Conservation (phyloP, 305 asterid genomes). For the Fraxinus angustifolia region DNA sequence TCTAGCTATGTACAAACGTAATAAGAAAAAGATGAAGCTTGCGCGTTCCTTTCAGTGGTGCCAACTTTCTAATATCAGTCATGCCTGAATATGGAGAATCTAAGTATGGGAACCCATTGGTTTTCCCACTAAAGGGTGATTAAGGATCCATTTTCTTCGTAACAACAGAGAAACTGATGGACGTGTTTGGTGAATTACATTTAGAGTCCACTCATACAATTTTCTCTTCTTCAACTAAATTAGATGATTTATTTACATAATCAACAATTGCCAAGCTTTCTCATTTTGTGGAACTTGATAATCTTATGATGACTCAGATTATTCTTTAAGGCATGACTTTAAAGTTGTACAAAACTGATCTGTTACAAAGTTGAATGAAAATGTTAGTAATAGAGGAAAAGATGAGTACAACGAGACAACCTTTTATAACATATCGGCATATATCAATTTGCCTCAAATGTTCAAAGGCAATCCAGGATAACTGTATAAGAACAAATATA, state of each 20-base stretch:
- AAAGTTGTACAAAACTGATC: neutral
- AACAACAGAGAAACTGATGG: neutral
- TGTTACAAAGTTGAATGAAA: neutral
- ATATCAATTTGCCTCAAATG: neutral
- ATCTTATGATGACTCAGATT: neutral
- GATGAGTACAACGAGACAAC: neutral
- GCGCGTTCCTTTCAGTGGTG: neutral
- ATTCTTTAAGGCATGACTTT: neutral
- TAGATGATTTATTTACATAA: neutral
- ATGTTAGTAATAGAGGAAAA: neutral
- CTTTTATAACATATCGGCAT: neutral
- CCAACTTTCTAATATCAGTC: neutral
- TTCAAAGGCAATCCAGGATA: neutral
- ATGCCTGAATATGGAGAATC: neutral
- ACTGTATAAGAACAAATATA: slow-evolving; percentile 22
- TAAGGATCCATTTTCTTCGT: neutral
- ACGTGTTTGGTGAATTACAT: neutral
- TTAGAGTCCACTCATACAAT: neutral
- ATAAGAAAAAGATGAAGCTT: neutral
- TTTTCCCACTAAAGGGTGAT: neutral
- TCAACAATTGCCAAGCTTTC: neutral
- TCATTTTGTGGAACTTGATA: neutral
- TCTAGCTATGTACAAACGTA: neutral
- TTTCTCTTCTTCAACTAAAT: neutral
- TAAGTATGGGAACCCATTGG: neutral